Evolutionary conservation across 2,329 filamentous ascomycete genomes (phyloP).

Genomic region (Colletotrichum ledebouriae): DNA sequence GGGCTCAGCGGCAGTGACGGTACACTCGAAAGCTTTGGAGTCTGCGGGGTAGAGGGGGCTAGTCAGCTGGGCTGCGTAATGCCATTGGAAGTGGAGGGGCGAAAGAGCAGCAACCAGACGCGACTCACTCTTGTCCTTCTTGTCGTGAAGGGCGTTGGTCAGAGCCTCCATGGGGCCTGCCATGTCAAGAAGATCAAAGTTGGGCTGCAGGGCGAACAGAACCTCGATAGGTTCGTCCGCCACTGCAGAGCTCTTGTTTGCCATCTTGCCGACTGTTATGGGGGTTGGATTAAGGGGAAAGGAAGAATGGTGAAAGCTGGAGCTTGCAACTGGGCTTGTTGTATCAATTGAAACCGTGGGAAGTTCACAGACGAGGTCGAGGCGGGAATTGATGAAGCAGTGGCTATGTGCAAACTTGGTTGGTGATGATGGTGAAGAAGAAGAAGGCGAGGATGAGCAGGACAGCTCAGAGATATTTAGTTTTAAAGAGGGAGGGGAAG

Average conservation of each 20-base stretch:
- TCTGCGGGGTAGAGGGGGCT: constrained; percentile 51
- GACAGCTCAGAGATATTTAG: constrained; percentile 34
- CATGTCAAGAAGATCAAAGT: constrained; percentile 72
- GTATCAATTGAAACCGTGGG: constrained; percentile 34
- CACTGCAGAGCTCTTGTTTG: constrained; percentile 70
- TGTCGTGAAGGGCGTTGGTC: constrained; percentile 64
- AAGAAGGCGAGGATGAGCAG: constrained; percentile 15
- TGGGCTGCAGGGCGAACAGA: constrained; percentile 71
- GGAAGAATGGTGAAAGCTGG: constrained; percentile 23
- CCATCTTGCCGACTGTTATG: constrained; percentile 61
- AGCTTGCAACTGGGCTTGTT: constrained; percentile 11
- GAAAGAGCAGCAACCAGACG: not conserved
- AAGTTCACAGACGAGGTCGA: constrained; percentile 9
- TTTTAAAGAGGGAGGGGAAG: constrained; percentile 42
- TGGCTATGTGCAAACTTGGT: constrained; percentile 41
- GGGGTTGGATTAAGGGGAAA: constrained; percentile 25
- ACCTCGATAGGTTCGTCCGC: constrained; percentile 71
- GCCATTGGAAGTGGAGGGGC: not conserved
- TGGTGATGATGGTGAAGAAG: constrained; percentile 34
- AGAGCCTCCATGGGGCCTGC: constrained; percentile 68
- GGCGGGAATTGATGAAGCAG: constrained; percentile 23
- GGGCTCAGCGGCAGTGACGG: constrained; percentile 66
- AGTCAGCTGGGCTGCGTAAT: constrained; percentile 27
- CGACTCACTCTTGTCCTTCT: constrained; percentile 65
- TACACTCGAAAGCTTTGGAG: constrained; percentile 71